phyloP scores from a whole-genome alignment of 2,329 filamentous ascomycete genomes.

The Alternaria triticina region DNA sequence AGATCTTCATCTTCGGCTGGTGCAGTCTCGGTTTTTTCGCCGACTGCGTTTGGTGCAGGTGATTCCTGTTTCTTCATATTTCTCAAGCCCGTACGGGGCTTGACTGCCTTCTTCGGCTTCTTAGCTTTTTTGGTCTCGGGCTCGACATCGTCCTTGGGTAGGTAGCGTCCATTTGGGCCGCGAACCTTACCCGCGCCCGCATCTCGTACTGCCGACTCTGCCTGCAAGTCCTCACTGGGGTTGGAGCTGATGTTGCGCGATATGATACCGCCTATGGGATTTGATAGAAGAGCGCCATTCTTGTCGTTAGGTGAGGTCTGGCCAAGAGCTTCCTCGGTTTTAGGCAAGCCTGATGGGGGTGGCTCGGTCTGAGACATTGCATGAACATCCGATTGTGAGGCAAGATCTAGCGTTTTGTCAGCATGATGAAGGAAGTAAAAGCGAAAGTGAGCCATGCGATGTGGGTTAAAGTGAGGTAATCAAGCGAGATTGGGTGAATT shows the following conservation, averaged over 20 bases:
- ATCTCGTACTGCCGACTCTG: slow-evolving; percentile 8
- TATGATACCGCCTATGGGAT: neutral
- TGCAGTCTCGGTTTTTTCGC: neutral
- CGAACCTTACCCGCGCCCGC: slow-evolving; percentile 20
- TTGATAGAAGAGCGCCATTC: neutral
- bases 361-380: neutral
- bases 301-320: neutral
- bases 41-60: neutral
- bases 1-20: neutral
- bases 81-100: neutral
- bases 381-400: neutral
- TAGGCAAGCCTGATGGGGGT: neutral
- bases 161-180: slow-evolving; percentile 23
- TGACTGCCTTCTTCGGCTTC: neutral
- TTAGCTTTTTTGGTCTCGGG: slow-evolving; percentile 3
- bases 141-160: slow-evolving; percentile 6
- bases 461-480: neutral
- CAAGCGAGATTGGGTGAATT: neutral
- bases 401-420: neutral
- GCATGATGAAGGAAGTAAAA: neutral
- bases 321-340: neutral
- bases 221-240: neutral
- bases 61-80: neutral
- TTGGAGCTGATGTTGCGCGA: neutral
- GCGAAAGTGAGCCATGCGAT: neutral